Base-by-base conservation (phyloP, 352 stramenopile genomes). In the Phytopythium vexans region DNA sequence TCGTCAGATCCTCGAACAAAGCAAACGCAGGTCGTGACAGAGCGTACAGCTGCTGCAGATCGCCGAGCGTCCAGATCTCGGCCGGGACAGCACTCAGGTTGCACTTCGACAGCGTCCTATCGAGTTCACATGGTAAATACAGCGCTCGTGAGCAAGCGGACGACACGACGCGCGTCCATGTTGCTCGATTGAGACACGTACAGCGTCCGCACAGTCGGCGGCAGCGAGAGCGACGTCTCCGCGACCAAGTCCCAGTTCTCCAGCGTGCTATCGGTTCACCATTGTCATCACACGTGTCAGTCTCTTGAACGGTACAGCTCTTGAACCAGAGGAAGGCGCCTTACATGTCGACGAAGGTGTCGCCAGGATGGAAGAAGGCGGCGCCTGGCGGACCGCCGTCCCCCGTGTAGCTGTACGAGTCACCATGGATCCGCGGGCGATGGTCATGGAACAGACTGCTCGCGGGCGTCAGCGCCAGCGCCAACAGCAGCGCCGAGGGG, bases 201-300 rank as follows among this genome's bases (percentile, higher is more conserved):
- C 77, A 88, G 64, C 52, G 59, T 72, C 49, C 74, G 65, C 33
- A 85, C 65, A 7, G 72, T 74, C 40, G 51, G 51, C n/a, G 77
- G 77, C 5, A 88, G 59, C 40, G 74, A 71, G 35, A 88, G 68
- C 39, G 56, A 67, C 41, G 38, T 47, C 4, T 76, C 37, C 10
- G 46, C 60, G 39, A 66, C 60, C 55, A 88, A 58, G 47, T 88
- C 61, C 77, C 74, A 88, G 65, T 88, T 83, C n/a, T 69, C 69
- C 50, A 88, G 58, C 34, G 64, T 78, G 15, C 77, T 88, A 41
- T 8, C 34, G 1, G 21, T 41, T 16, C 27, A 31, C 14, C 10
- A 45, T 52, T 8, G 35, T n/a, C 21, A 35, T 12, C 6, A 14
- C 12, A 46, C 31, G 5, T n/a, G 36, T 53, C 8, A 43, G 16